Percentiles rank a stretch among this genome's conserved stretches.
Conservation (phyloP, 2,329 filamentous ascomycete genomes). For the Pseudomassariella vexata region DNA sequence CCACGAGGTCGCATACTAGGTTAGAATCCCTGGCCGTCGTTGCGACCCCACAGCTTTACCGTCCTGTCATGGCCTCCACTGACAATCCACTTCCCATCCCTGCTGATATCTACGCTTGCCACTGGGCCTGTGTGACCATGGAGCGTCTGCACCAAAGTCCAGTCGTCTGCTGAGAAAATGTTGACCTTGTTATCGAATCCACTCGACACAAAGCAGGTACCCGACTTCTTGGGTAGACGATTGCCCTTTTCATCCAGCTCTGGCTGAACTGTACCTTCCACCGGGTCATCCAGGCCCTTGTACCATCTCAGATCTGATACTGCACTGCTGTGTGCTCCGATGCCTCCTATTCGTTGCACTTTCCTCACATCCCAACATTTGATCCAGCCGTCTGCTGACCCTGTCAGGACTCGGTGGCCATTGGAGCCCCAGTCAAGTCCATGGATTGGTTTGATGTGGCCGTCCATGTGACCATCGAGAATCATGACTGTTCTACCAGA, state of each 20-base stretch:
- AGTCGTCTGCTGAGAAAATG: conserved; percentile 93
- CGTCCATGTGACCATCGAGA: conserved; percentile 77
- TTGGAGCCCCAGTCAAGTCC: conserved; percentile 89
- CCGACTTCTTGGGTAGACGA: conserved; percentile 71
- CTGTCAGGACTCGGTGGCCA: conserved; percentile 86
- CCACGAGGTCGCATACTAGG: no score
- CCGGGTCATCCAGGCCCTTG: conserved; percentile 74
- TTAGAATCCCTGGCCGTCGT: conserved; percentile 58
- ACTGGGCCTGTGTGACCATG: conserved; percentile 91
- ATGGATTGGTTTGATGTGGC: conserved; percentile 84
- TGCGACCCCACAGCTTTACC: conserved; percentile 91
- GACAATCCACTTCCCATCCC: conserved; percentile 85
- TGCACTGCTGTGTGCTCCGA: conserved; percentile 86
- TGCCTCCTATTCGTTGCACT: conserved; percentile 73
- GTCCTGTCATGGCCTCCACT: conserved; percentile 92
- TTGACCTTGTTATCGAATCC: conserved; percentile 96
- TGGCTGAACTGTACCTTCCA: conserved; percentile 50
- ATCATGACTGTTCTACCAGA: conserved; percentile 95
- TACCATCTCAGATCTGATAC: conserved; percentile 94
- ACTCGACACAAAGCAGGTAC: conserved; percentile 84
- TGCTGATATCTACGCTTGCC: conserved; percentile 81
- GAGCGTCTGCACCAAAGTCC: conserved; percentile 81
- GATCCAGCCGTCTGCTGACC: conserved; percentile 89
- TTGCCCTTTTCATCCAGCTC: conserved; percentile 60
- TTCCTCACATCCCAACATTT: conserved; percentile 98